Percentiles rank a stretch among this genome's conserved stretches.
Evolutionary conservation across 1,284 basidiomycete genomes (phyloP).

Genomic region (Ustilago hordei): DNA sequence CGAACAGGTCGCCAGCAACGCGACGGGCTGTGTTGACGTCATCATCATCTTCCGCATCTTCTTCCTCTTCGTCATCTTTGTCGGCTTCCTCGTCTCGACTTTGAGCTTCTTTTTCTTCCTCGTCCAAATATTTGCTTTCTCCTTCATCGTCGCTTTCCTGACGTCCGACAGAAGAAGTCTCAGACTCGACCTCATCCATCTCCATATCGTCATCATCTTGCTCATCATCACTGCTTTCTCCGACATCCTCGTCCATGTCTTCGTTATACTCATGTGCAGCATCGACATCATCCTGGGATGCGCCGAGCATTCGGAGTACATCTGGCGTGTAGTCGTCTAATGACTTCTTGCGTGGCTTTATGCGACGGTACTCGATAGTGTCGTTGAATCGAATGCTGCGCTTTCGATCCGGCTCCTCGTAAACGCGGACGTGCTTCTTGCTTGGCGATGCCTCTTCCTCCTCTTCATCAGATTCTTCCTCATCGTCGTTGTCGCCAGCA

Average conservation of each 20-base stretch:
- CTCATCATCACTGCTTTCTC: conserved; percentile 31
- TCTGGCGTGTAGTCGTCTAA: conserved; percentile 45
- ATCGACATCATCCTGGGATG: conserved; percentile 25
- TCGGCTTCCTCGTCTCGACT: conserved; percentile 45
- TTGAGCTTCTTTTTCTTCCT: conserved; percentile 58
- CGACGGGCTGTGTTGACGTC: conserved; percentile 71
- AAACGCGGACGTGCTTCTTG: conserved; percentile 62
- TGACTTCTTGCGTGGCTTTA: conserved; percentile 55
- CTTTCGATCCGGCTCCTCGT: conserved; percentile 49
- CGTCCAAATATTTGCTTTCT: conserved; percentile 48
- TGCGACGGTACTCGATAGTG: conserved; percentile 80
- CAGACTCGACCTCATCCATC: conserved; percentile 55
- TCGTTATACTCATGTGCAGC: conserved; percentile 32
- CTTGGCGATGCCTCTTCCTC: conserved; percentile 17
- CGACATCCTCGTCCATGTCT: conserved; percentile 28
- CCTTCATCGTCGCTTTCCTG: conserved; percentile 53
- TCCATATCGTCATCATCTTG: conserved; percentile 70
- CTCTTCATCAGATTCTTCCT: conserved; percentile 21
- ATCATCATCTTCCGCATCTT: conserved; percentile 58
- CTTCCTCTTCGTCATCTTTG: conserved; percentile 60
- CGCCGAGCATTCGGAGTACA: conserved; percentile 39
- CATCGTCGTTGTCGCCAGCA: conserved; percentile 20
- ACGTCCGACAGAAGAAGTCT: conserved; percentile 41
- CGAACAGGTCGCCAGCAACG: conserved; percentile 73
- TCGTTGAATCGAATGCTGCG: conserved; percentile 78